phyloP scores from a whole-genome alignment of 2,329 filamentous ascomycete genomes.

The Pleurostoma richardsiae region DNA sequence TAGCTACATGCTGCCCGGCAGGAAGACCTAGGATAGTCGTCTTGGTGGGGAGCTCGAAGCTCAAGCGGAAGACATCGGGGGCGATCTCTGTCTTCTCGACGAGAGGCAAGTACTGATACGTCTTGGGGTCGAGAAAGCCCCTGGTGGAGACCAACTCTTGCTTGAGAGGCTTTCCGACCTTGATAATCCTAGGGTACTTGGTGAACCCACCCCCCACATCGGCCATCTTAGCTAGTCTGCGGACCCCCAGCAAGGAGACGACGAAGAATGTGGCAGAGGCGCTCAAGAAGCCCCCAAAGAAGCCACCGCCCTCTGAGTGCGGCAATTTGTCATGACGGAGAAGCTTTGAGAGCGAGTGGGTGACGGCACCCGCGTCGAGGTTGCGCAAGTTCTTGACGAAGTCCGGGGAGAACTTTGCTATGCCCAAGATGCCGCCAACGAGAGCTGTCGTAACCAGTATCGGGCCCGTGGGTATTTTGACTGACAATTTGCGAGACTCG shows the following conservation, averaged over 20 bases:
- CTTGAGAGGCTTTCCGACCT: conserved; percentile 28
- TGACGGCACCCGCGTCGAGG: too few relatives aligned
- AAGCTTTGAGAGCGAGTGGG: too few relatives aligned
- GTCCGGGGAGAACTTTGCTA: too few relatives aligned
- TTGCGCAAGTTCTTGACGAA: too few relatives aligned
- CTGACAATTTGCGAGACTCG: too few relatives aligned
- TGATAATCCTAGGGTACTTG: conserved; percentile 31
- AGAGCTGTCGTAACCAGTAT: too few relatives aligned
- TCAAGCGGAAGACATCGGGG: conserved; percentile 38
- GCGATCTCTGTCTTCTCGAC: conserved; percentile 29
- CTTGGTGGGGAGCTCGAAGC: conserved; percentile 40
- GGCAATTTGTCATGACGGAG: too few relatives aligned
- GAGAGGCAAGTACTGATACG: conserved; percentile 41
- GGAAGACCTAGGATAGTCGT: conserved; percentile 45
- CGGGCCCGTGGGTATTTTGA: too few relatives aligned
- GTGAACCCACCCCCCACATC: conserved; percentile 24
- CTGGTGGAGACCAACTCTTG: conserved; percentile 30
- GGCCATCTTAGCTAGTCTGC: conserved; percentile 23
- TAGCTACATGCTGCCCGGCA: conserved; percentile 51
- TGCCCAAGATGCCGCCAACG: not conserved
- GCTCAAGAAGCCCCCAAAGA: conserved; percentile 30
- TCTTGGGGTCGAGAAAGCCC: conserved; percentile 44
- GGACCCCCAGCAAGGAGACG: conserved; percentile 20
- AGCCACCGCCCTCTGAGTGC: conserved; percentile 18
- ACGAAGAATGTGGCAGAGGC: conserved; percentile 26